Conservation (phyloP, 2,329 filamentous ascomycete genomes). For the Biscogniauxia marginata region DNA sequence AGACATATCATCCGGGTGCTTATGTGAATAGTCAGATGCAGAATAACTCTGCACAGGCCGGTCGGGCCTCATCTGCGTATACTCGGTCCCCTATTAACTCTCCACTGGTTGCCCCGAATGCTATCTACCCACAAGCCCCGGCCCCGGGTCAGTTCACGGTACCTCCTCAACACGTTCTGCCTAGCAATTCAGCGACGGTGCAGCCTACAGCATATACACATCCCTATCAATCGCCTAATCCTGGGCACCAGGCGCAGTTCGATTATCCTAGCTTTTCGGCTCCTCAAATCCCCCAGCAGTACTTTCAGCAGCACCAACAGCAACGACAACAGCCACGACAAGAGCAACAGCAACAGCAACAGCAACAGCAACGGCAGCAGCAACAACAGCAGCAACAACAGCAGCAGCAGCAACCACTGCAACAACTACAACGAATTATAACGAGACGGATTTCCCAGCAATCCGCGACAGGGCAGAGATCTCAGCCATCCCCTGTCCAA, state of each 20-base stretch:
- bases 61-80: constrained; percentile 7
- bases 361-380: constrained; percentile 10
- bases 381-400: constrained; percentile 14
- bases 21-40: constrained; percentile 6
- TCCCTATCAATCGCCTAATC: constrained; percentile 4
- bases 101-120: constrained; percentile 3
- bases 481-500: constrained; percentile 6
- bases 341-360: constrained; percentile 6
- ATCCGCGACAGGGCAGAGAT: constrained; percentile 2
- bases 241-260: constrained; percentile 11
- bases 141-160: constrained; percentile 2
- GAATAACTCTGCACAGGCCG: constrained; percentile 2
- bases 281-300: constrained; percentile 3
- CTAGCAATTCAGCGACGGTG: constrained; percentile 1
- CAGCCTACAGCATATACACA: not conserved
- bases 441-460: not conserved
- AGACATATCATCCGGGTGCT: constrained; percentile 2
- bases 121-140: constrained; percentile 3
- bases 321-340: not conserved
- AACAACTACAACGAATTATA: not conserved
- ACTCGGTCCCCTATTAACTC: constrained; percentile 12
- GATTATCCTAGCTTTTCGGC: not conserved
- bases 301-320: constrained; percentile 3
- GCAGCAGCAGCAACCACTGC: constrained; percentile 9
- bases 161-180: constrained; percentile 3